Conservation (phyloP, 192 early-diverging fungal species). For the Phycomyces nitens region DNA sequence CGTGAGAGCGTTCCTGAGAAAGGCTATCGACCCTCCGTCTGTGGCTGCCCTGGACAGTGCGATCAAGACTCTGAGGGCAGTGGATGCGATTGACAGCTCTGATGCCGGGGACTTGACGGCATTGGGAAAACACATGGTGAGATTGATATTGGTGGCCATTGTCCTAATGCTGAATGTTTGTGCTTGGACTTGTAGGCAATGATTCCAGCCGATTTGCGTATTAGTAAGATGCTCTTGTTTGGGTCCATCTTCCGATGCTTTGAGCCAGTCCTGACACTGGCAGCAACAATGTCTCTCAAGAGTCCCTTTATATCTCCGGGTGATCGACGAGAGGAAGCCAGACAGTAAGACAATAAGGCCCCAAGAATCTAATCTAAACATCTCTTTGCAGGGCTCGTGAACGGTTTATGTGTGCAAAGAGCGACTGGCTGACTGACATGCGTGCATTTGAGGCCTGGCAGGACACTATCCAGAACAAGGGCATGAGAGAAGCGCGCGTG, state of each 20-base stretch:
- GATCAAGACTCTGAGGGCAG: slow-evolving; percentile 50
- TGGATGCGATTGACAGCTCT: slow-evolving; percentile 52
- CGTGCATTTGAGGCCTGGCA: slow-evolving; percentile 49
- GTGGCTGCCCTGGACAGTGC: slow-evolving; percentile 51
- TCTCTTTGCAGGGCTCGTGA: slow-evolving; percentile 46
- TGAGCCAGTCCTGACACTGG: slow-evolving; percentile 69
- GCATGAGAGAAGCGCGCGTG: slow-evolving; percentile 13
- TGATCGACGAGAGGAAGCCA: slow-evolving; percentile 53
- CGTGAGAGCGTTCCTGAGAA: slow-evolving; percentile 49
- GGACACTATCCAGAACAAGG: slow-evolving; percentile 28
- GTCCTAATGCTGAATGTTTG: no score
- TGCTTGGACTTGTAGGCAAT: slow-evolving; percentile 40
- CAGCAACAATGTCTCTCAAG: slow-evolving; percentile 59
- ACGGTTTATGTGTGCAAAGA: slow-evolving; percentile 41
- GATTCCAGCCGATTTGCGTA: slow-evolving; percentile 72
- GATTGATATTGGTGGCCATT: no score
- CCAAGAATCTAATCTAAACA: no score
- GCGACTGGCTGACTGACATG: slow-evolving; percentile 68
- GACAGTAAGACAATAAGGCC: slow-evolving; percentile 26
- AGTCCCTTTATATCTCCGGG: slow-evolving; percentile 45
- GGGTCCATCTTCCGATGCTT: slow-evolving; percentile 70
- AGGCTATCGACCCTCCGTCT: slow-evolving; percentile 68
- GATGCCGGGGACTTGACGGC: slow-evolving; percentile 54
- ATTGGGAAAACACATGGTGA: slow-evolving; percentile 63
- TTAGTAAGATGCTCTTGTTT: slow-evolving; percentile 78